Evolutionary conservation across 2,329 filamentous ascomycete genomes (phyloP), one percentile per base, ranked within the genome.

Genomic region (Neofusicoccum umdonicola): DNA sequence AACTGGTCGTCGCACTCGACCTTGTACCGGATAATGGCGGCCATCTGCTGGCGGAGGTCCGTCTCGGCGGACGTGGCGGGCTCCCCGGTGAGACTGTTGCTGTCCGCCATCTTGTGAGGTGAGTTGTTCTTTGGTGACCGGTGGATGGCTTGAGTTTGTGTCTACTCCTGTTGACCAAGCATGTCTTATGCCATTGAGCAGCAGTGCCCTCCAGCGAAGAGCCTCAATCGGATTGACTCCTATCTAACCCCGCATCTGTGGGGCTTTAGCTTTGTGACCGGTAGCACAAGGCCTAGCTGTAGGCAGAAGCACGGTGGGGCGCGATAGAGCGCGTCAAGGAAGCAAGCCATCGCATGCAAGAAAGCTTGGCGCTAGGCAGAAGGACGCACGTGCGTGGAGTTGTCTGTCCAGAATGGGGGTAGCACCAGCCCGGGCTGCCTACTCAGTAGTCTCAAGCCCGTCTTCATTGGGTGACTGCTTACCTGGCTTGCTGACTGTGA

Each of bases 1-100:
- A 35, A 62, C 57, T 62, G 22, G 34, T 62, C 57, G 5, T 62
- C 57, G 15, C 57, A 62, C 45, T 62, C 57, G 34, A 62, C 57
- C 17, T 62, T 62, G 42, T 62, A 62, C 17, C 57, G 57, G 44
- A 62, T 62, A 39, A 47, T 34, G 22, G 41, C 39, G 1, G 17
- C 15, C 41, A 58, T 45, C 41, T 47, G 22, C 54, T 45, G 34
- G 54, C 54, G 54, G 27, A 58, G 54, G 41, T 58, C 54, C 27
- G 17, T 45, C 22, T 17, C 41, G 27, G 4, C 41, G 15, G 12
- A 3, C 41, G 13, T 17, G 27, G n/a, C 22, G 19, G 22, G 3
- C 6, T 58, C 54, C 22, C 17, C n/a, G 8, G n/a, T 31, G 27
- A 2, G 19, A 7, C 35, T 37, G 15, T 34, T 58, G 39, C 7